Evolutionary conservation across 2,329 filamentous ascomycete genomes (phyloP).

Genomic region (Allantophomopsis cytisporea): DNA sequence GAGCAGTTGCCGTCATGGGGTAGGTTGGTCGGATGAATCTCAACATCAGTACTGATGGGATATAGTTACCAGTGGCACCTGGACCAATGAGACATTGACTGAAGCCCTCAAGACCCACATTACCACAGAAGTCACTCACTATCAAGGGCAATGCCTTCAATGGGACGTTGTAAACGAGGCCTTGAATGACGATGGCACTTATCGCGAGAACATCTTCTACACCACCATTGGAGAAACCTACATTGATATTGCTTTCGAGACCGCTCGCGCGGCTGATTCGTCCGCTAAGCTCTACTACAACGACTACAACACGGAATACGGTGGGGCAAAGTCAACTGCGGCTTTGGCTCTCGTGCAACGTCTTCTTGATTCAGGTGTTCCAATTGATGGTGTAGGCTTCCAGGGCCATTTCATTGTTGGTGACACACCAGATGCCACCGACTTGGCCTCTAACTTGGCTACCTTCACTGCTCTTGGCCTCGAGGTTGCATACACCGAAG

Average conservation of each 20-base stretch:
- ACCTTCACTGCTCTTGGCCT: slow-evolving; percentile 35
- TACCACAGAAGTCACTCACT: slow-evolving; percentile 41
- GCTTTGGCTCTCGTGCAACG: slow-evolving; percentile 28
- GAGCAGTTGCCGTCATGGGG: slow-evolving; percentile 36
- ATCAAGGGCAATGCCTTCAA: slow-evolving; percentile 44
- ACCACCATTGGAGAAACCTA: slow-evolving; percentile 39
- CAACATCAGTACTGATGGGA: background rate
- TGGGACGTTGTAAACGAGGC: slow-evolving; percentile 60
- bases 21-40: background rate
- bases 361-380: slow-evolving; percentile 31
- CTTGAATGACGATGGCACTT: slow-evolving; percentile 42
- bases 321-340: slow-evolving; percentile 29
- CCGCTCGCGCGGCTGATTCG: slow-evolving; percentile 38
- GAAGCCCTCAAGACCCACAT: slow-evolving; percentile 46
- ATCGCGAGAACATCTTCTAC: slow-evolving; percentile 38
- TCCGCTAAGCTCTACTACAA: slow-evolving; percentile 47
- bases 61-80: slow-evolving; percentile 29
- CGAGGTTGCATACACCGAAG: slow-evolving; percentile 47
- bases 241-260: slow-evolving; percentile 41
- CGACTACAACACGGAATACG: slow-evolving; percentile 48
- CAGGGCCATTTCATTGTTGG: slow-evolving; percentile 46
- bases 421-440: slow-evolving; percentile 27
- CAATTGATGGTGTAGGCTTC: slow-evolving; percentile 48
- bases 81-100: slow-evolving; percentile 43
- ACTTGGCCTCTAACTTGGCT: slow-evolving; percentile 28